Percentiles rank a stretch among this genome's conserved stretches.
These are phyloP conservation scores for Cryptosporidium felis DNA, from an alignment of 169 alveolate species.

Conservation along the genomic window DNA sequence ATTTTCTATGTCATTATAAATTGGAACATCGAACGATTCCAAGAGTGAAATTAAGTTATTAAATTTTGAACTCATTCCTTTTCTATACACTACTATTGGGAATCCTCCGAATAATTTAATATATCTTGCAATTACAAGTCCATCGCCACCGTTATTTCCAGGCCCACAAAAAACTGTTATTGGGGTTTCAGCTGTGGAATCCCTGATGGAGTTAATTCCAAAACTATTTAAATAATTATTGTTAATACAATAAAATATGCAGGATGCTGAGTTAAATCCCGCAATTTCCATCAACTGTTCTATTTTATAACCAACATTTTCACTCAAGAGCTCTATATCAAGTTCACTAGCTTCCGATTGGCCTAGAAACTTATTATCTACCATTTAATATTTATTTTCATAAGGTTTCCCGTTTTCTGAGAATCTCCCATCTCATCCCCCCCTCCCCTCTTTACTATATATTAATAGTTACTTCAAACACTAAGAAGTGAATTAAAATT, in stretches of 20 bases:
- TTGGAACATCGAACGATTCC: conserved; percentile 42
- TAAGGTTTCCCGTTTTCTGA: too few relatives aligned
- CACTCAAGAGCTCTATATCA: conserved; percentile 84
- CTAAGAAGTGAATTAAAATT: too few relatives aligned
- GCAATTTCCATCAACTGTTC: conserved; percentile 90
- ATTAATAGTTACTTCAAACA: too few relatives aligned
- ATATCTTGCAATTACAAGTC: conserved; percentile 87
- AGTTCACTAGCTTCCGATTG: conserved; percentile 74
- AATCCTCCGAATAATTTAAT: conserved; percentile 80
- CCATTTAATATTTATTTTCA: too few relatives aligned
- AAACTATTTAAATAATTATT: conserved; percentile 70
- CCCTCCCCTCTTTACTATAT: too few relatives aligned
- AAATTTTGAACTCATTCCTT: conserved; percentile 78
- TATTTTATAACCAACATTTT: conserved; percentile 80
- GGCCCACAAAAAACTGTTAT: conserved; percentile 85
- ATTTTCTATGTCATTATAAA: conserved; percentile 45
- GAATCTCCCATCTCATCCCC: too few relatives aligned
- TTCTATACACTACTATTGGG: conserved; percentile 80
- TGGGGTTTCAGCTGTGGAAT: not conserved
- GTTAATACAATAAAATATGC: conserved; percentile 76
- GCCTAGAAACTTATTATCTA: not conserved
- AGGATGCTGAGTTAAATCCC: conserved; percentile 86
- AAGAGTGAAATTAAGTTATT: conserved; percentile 32
- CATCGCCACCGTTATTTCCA: conserved; percentile 93
- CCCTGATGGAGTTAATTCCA: conserved; percentile 67